phyloP scores from a whole-genome alignment of 768 basidiomycete genomes.

The Rhizopogon vulgaris region DNA sequence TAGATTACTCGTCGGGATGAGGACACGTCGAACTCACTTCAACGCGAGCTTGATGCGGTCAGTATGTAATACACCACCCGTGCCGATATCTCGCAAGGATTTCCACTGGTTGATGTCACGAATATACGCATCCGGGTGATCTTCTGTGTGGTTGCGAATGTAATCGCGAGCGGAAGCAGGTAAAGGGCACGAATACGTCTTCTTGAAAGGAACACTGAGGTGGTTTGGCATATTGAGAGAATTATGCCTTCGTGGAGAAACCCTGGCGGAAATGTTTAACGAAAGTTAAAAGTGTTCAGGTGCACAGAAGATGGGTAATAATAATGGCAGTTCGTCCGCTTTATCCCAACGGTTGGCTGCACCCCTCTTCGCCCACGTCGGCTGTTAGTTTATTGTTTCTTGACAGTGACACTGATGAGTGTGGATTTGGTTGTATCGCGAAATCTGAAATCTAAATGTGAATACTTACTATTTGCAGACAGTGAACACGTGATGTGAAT shows the following conservation, averaged over 20 bases:
- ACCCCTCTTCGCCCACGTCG: too few relatives aligned
- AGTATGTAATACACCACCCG: conserved; percentile 47
- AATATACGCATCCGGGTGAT: conserved; percentile 81
- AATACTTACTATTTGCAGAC: too few relatives aligned
- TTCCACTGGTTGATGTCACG: conserved; percentile 73
- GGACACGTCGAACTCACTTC: conserved; percentile 41
- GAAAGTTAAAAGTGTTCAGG: too few relatives aligned
- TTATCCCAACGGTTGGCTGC: too few relatives aligned
- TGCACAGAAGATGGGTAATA: too few relatives aligned
- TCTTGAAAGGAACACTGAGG: conserved; percentile 70
- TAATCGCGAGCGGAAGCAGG: conserved; percentile 54
- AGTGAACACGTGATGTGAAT: too few relatives aligned
- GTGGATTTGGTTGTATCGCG: too few relatives aligned
- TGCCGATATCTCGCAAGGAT: conserved; percentile 47
- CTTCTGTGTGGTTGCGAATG: conserved; percentile 59
- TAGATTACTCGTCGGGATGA: conserved; percentile 3
- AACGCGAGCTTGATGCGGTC: conserved; percentile 47
- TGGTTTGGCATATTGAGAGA: conserved; percentile 63
- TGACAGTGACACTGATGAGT: too few relatives aligned
- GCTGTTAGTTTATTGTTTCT: too few relatives aligned
- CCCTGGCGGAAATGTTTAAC: too few relatives aligned
- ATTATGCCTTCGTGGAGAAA: neutral
- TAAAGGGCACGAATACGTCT: conserved; percentile 51
- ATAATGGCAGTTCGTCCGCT: too few relatives aligned
- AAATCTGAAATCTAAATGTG: too few relatives aligned